Percentiles rank a stretch among this genome's conserved stretches.
These are phyloP conservation scores for Phytophthora podocarpi DNA, from an alignment of 352 stramenopile species.

Conservation along the genomic window DNA sequence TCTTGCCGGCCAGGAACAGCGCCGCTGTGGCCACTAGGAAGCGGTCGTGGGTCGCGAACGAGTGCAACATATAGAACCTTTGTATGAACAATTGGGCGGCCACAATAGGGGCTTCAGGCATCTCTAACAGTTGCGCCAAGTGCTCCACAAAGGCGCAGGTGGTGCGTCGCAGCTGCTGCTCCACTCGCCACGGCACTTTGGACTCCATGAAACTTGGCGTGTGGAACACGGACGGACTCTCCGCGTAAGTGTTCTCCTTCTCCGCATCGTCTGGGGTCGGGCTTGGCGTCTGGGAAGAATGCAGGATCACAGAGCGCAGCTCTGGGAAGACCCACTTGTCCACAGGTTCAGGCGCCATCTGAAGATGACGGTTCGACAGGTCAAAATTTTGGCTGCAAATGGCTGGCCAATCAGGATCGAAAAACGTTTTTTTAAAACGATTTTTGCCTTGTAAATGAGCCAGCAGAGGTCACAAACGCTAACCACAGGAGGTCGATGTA, in stretches of 20 bases:
- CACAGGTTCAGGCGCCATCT: conserved; percentile 30
- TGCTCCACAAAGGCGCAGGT: conserved; percentile 77
- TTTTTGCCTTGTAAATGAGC: too few relatives aligned
- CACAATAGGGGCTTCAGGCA: conserved; percentile 60
- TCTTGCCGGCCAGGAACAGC: conserved; percentile 80
- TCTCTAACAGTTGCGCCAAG: conserved; percentile 60
- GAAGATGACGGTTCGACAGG: too few relatives aligned
- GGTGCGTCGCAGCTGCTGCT: conserved; percentile 66
- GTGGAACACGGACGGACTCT: conserved; percentile 29
- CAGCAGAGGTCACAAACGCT: too few relatives aligned
- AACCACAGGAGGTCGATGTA: too few relatives aligned
- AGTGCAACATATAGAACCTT: conserved; percentile 81
- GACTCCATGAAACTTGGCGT: conserved; percentile 54
- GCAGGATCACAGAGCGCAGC: conserved; percentile 47
- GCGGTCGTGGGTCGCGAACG: conserved; percentile 78
- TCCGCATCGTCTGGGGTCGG: conserved; percentile 12
- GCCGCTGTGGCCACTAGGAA: conserved; percentile 78
- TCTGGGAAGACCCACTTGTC: conserved; percentile 55
- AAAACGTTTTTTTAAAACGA: background rate
- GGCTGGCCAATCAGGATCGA: background rate
- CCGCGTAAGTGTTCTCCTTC: conserved; percentile 27
- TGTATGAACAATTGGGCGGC: conserved; percentile 75
- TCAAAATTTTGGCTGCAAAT: too few relatives aligned
- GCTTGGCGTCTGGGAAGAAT: background rate
- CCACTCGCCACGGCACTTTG: conserved; percentile 55